Evolutionary conservation across 352 stramenopile species (phyloP), one percentile per base, ranked within the genome.

Genomic region (Phytophthora crassamura): DNA sequence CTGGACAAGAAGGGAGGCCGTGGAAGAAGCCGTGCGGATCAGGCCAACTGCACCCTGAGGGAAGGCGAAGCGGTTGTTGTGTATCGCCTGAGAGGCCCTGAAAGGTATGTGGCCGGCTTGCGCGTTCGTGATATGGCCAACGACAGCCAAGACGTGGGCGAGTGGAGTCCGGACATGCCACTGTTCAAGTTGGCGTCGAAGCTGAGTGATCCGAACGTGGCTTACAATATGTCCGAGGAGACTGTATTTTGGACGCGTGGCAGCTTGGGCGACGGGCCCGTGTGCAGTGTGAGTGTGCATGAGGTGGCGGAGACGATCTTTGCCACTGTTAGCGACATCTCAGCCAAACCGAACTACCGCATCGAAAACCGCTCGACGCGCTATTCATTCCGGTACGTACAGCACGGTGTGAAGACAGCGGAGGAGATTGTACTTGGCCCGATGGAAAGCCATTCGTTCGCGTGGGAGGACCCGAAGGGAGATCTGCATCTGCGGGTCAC

Each of bases 301-400:
- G 78, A 80, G 14, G 55, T 74, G 1, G 75, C 89, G 9, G 80
- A 91, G 54, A 93, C 72, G 8, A 86, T 94, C n/a, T 94, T 89
- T 33, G 69, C 75, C 7, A 86, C 73, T 15, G 63, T 94, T 10
- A 86, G 69, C 18, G 88, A 96, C 54, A 82, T 89, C 51, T 94
- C 87, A 6, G 45, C 62, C 12, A 81, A 69, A 0, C 87, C 88
- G 12, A 82, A 75, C 15, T 93, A 94, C 49, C 88, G 88, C 12
- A 94, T 96, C 46, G 88, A 96, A 54, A 96, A 96, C 59, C 85
- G 88, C 3, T 96, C 85, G 35, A 91, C 79, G 10, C 77, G 71
- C 9, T 66, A 86, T 56, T 70, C 84, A 14, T 89, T 95, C 59
- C 71, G 81, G n/a, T 96, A 96, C 42, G 62, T 87, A 4, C 88